A percentile compares a stretch with the other conserved stretches of the same genome.
Conservation (phyloP, 1,284 basidiomycete species). For the Ganoderma lingzhi region DNA sequence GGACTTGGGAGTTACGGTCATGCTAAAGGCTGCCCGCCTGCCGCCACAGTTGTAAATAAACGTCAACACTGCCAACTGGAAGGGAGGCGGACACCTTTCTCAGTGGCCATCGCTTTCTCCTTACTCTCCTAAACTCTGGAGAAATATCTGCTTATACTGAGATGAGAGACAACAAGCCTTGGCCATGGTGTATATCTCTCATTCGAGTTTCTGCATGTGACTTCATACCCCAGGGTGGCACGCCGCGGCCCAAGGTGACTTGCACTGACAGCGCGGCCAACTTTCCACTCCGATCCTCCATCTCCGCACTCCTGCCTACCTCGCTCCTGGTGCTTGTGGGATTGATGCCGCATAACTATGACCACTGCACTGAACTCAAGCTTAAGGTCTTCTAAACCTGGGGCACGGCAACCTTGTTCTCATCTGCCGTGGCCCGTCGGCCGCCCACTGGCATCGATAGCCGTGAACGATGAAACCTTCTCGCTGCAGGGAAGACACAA, state of each 20-base stretch:
- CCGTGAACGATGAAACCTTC: neutral
- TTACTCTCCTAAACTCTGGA: neutral
- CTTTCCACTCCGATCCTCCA: too few species aligned
- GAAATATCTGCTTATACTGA: neutral
- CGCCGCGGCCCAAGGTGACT: too few species aligned
- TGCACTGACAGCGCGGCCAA: too few species aligned
- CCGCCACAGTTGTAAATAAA: neutral
- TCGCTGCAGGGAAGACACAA: neutral
- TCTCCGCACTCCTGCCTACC: too few species aligned
- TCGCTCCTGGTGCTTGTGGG: too few species aligned
- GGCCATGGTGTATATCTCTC: too few species aligned
- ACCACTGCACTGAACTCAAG: too few species aligned
- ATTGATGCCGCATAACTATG: too few species aligned
- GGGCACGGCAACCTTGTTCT: neutral
- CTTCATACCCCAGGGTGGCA: neutral
- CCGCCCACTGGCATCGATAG: neutral
- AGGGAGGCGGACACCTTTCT: neutral
- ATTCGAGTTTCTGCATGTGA: neutral
- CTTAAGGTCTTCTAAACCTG: neutral
- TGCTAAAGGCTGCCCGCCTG: neutral
- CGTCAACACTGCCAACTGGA: neutral
- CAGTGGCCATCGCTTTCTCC: too few species aligned
- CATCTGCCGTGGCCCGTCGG: neutral
- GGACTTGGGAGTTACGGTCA: too few species aligned
- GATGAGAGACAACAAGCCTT: too few species aligned